A percentile compares a stretch with the other conserved stretches of the same genome.
Evolutionary conservation across 331 rosid species (phyloP).

Genomic region (Dryas integrifolia): DNA sequence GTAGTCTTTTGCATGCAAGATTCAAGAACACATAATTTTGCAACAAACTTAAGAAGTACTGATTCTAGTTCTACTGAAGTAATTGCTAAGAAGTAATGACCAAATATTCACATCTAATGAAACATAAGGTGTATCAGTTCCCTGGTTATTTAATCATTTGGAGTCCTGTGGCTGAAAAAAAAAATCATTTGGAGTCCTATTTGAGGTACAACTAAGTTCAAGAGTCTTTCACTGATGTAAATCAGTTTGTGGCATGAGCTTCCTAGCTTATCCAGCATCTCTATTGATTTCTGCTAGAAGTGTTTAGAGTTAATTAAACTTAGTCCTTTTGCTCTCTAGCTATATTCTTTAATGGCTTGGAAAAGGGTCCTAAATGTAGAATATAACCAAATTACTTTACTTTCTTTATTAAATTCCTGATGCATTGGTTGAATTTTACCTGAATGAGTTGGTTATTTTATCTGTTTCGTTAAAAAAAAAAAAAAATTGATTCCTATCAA

Average conservation of each 20-base stretch:
- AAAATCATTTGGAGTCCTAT: neutral
- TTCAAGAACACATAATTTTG: neutral
- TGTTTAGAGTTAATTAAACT: neutral
- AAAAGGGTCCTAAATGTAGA: neutral
- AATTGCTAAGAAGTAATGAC: neutral
- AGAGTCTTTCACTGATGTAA: neutral
- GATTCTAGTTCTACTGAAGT: neutral
- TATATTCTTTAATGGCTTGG: neutral
- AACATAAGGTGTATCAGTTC: neutral
- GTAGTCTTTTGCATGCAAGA: neutral
- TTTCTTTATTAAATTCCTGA: neutral
- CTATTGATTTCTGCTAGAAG: neutral
- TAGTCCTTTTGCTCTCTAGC: neutral
- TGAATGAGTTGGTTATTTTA: conserved; percentile 9
- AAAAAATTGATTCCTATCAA: neutral
- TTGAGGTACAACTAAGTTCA: neutral
- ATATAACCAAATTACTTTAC: neutral
- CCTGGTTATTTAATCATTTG: neutral
- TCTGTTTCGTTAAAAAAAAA: neutral
- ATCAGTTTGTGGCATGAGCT: neutral
- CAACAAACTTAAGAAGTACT: neutral
- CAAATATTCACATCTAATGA: neutral
- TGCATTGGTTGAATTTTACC: neutral
- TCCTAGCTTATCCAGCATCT: neutral
- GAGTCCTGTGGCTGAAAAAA: neutral